A percentile compares a stretch with the other conserved stretches of the same genome.
phyloP scores from a whole-genome alignment of 202 grass and related monocot species.

The Digitaria exilis region DNA sequence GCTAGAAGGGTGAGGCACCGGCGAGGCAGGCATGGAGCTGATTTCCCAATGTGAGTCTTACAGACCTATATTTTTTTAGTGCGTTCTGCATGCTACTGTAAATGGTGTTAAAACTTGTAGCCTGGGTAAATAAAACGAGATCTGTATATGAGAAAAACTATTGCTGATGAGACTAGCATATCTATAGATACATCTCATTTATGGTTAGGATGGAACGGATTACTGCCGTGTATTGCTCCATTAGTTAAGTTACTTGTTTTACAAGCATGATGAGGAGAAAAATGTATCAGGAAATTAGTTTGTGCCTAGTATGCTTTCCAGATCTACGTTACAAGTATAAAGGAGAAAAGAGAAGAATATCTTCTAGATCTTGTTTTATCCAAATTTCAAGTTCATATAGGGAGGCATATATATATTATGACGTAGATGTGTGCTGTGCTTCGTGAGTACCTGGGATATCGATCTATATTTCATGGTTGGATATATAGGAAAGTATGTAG shows the following conservation, averaged over 20 bases:
- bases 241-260: background rate
- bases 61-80: background rate
- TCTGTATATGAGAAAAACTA: background rate
- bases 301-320: background rate
- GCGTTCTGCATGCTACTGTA: conserved; percentile 1
- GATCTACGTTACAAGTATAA: conserved; percentile 7
- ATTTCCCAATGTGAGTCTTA: conserved; percentile 38
- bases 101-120: background rate
- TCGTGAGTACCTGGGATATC: background rate
- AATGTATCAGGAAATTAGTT: background rate
- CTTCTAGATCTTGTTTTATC: conserved; percentile 10
- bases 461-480: conserved; percentile 43
- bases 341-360: background rate
- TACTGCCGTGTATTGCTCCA: background rate
- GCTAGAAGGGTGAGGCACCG: conserved; percentile 33
- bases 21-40: conserved; percentile 21
- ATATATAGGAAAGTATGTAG: background rate
- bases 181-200: background rate
- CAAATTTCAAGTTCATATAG: background rate
- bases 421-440: background rate
- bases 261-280: background rate
- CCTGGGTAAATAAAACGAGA: background rate
- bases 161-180: background rate
- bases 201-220: background rate
- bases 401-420: background rate